Base-by-base conservation (phyloP, 2,329 filamentous ascomycete genomes). In the Zymoseptoria brevis region DNA sequence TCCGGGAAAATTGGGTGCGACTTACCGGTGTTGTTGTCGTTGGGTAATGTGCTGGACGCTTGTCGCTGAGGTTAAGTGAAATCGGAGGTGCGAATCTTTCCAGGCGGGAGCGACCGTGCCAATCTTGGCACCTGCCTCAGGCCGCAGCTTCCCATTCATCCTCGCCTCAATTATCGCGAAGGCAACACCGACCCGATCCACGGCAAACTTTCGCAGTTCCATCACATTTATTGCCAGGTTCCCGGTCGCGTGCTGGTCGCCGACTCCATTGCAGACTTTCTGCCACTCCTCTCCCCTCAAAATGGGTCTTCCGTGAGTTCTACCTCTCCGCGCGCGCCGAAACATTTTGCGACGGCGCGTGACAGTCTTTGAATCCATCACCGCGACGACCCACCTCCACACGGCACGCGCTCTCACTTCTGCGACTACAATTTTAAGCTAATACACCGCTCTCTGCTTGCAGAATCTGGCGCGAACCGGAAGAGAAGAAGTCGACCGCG, bases 381-480 rank as follows among this genome's bases (percentile, higher is more conserved):
- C 13, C 35, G 35, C 35, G 16, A 45, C 35, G 35, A 45, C 35
- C 35, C 35, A 45, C 35, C 35, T 45, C 13, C 35, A n/a, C 62
- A 61, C 61, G 60, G 54, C 53, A 60, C 58, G 48, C 55, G 57
- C 60, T 53, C 59, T 30, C 49, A 30, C 22, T 22, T 24, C 50
- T 50, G 19, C 45, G 8, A 19, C 35, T 52, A 55, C 55, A 56
- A 48, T 50, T 19, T 19, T 4, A 57, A 48, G 59, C 60, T 64
- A 49, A 63, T 57, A 56, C 57, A 29, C 8, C 50, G 41, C 48
- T 22, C 53, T 21, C 57, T 19, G 50, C 53, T 9, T 35, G 13
- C 57, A 64, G 62, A 24, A 78, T 85, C 73, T 85, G 78, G 76
- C 77, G 77, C 71, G 79, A 81, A 68, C 80, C 81, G 49, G 75